A percentile compares a stretch with the other conserved stretches of the same genome.
These are phyloP conservation scores for Tricholomella constricta DNA, from an alignment of 768 basidiomycete genomes.

Conservation along the genomic window DNA sequence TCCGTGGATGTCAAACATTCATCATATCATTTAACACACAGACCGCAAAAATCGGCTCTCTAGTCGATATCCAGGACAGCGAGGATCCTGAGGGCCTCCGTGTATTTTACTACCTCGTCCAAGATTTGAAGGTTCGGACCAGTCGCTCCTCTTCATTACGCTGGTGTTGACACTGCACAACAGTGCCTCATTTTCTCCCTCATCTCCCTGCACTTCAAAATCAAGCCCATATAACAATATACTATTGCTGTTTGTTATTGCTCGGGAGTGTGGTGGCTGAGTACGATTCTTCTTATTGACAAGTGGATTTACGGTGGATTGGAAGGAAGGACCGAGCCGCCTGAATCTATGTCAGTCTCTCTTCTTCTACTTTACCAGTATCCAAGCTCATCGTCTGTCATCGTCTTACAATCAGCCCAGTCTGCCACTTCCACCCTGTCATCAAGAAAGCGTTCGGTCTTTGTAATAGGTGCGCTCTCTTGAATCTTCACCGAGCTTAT, in stretches of 20 bases:
- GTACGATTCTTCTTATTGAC: background rate
- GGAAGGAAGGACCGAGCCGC: constrained; percentile 7
- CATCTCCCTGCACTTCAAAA: constrained; percentile 99
- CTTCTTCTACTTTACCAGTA: background rate
- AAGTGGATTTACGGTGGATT: background rate
- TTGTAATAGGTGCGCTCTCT: constrained; percentile 37
- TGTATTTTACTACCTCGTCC: constrained; percentile 98
- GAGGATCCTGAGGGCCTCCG: constrained; percentile 97
- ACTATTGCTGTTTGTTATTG: constrained; percentile 9
- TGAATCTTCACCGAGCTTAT: too few relatives aligned
- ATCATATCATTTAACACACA: constrained; percentile 28
- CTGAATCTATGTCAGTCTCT: constrained; percentile 9
- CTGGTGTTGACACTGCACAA: background rate
- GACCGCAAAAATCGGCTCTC: constrained; percentile 97
- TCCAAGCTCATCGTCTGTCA: constrained; percentile 5
- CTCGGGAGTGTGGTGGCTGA: constrained; percentile 17
- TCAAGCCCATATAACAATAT: constrained; percentile 85
- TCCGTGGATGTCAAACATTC: background rate
- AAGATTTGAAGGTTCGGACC: constrained; percentile 84
- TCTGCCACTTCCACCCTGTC: constrained; percentile 12
- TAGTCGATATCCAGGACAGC: constrained; percentile 96
- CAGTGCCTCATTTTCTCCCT: constrained; percentile 98
- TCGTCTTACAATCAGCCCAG: constrained; percentile 2
- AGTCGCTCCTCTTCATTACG: background rate
- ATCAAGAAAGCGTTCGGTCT: constrained; percentile 48